phyloP scores from a whole-genome alignment of 2,329 filamentous ascomycete species.

The Hypocreales sp. region DNA sequence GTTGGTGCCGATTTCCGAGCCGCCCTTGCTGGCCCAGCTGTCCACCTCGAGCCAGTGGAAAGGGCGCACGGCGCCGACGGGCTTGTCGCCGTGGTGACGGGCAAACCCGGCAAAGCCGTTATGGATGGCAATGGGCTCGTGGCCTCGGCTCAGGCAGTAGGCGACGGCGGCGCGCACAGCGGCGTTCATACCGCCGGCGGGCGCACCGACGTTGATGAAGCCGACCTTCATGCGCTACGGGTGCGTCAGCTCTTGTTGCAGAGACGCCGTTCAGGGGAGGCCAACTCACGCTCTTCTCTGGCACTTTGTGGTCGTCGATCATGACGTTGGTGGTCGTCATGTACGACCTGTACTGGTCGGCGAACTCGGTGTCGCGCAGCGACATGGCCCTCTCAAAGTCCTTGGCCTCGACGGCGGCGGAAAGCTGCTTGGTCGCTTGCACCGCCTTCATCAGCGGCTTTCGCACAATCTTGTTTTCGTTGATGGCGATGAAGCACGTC shows the following conservation, averaged over 20 bases:
- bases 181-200: constrained; percentile 95
- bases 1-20: constrained; percentile 96
- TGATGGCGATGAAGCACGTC: constrained; percentile 90
- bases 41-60: constrained; percentile 92
- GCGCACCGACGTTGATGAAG: constrained; percentile 92
- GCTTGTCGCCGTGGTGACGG: constrained; percentile 74
- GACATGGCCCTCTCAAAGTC: constrained; percentile 81
- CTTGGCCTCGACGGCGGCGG: constrained; percentile 65
- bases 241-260: constrained; percentile 17
- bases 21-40: constrained; percentile 88
- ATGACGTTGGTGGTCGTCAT: constrained; percentile 78
- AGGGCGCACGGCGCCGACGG: constrained; percentile 66
- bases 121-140: constrained; percentile 82
- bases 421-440: constrained; percentile 67
- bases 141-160: constrained; percentile 83
- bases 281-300: constrained; percentile 52
- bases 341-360: constrained; percentile 82
- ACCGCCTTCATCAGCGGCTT: constrained; percentile 85
- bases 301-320: constrained; percentile 50
- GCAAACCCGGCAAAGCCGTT: constrained; percentile 94
- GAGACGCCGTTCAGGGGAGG: too few species aligned
- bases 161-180: constrained; percentile 86
- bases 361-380: constrained; percentile 83
- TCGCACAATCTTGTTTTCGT: constrained; percentile 92
- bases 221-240: constrained; percentile 73